A percentile compares a stretch with the other conserved stretches of the same genome.
Conservation (phyloP, 2,329 filamentous ascomycete genomes). For the Colletotrichum sublineola region DNA sequence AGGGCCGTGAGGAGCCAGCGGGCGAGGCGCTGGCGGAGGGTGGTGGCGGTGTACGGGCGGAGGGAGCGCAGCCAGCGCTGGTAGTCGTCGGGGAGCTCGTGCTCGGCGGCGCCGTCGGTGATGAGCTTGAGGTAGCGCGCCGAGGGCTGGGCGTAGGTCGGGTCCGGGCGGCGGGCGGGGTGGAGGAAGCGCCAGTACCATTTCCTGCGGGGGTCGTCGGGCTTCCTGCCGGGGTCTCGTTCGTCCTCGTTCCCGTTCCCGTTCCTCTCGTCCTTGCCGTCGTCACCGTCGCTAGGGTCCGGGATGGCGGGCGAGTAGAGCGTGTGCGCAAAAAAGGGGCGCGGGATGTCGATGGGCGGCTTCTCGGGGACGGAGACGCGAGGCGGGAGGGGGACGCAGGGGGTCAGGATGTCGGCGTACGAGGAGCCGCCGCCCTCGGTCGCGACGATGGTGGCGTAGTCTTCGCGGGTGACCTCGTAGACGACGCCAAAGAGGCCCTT, state of each 20-base stretch:
- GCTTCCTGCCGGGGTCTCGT: conserved; percentile 24
- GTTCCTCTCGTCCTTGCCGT: conserved; percentile 42
- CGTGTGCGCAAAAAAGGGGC: conserved; percentile 85
- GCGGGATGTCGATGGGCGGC: conserved; percentile 67
- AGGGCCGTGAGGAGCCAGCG: conserved; percentile 67
- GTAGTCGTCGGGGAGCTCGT: conserved; percentile 84
- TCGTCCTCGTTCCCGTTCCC: conserved; percentile 34
- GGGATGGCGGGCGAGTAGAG: conserved; percentile 77
- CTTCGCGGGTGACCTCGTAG: conserved; percentile 88
- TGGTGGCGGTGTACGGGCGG: conserved; percentile 79
- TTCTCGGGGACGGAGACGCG: conserved; percentile 72
- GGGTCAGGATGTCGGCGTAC: conserved; percentile 87
- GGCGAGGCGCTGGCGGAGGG: conserved; percentile 74
- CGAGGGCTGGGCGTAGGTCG: conserved; percentile 84
- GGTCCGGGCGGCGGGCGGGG: conserved; percentile 69
- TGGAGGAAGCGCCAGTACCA: conserved; percentile 63
- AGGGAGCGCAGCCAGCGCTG: conserved; percentile 78
- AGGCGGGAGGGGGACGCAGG: conserved; percentile 78
- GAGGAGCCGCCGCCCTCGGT: conserved; percentile 89
- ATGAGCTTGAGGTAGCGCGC: conserved; percentile 87
- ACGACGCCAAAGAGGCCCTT: conserved; percentile 93
- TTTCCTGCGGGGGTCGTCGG: conserved; percentile 48
- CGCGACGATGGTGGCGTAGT: conserved; percentile 88
- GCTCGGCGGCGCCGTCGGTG: conserved; percentile 81
- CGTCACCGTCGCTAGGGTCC: conserved; percentile 47